Percentiles rank a stretch among this genome's conserved stretches.
These are phyloP conservation scores for Periconia sp. DNA, from an alignment of 2,329 filamentous ascomycete genomes.

Conservation along the genomic window DNA sequence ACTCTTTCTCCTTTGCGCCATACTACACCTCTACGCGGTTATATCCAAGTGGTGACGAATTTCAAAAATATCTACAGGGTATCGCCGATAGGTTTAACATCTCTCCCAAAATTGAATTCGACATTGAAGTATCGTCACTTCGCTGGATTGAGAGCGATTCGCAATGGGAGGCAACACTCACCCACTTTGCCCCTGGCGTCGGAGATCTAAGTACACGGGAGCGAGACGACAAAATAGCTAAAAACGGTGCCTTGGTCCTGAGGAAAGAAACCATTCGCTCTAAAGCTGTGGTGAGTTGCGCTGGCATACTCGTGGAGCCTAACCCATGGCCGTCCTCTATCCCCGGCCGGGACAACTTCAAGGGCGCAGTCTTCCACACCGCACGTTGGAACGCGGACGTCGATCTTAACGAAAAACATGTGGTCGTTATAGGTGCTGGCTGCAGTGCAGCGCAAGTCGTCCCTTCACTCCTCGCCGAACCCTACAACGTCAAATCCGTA, in stretches of 20 bases:
- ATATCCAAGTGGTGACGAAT: conserved; percentile 47
- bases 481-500: conserved; percentile 5
- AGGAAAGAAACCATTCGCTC: conserved; percentile 50
- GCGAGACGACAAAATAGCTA: conserved; percentile 38
- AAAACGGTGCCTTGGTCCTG: conserved; percentile 46
- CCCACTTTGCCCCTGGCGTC: conserved; percentile 48
- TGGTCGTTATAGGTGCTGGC: conserved; percentile 51
- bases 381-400: conserved; percentile 52
- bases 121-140: conserved; percentile 52
- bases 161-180: conserved; percentile 53
- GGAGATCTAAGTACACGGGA: conserved; percentile 51
- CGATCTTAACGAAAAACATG: conserved; percentile 52
- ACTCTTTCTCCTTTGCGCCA: conserved; percentile 53
- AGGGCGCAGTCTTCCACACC: conserved; percentile 55
- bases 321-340: conserved; percentile 47
- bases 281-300: conserved; percentile 52
- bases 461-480: conserved; percentile 5
- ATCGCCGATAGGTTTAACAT: conserved; percentile 50
- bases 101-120: conserved; percentile 54
- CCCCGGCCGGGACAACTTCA: conserved; percentile 50
- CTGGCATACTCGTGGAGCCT: conserved; percentile 54
- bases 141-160: conserved; percentile 51
- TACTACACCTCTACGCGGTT: conserved; percentile 50
- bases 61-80: conserved; percentile 48
- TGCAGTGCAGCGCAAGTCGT: conserved; percentile 8